These are phyloP conservation scores for Fomitopsis betulina DNA, from an alignment of 1,284 basidiomycete species.

Conservation along the genomic window DNA sequence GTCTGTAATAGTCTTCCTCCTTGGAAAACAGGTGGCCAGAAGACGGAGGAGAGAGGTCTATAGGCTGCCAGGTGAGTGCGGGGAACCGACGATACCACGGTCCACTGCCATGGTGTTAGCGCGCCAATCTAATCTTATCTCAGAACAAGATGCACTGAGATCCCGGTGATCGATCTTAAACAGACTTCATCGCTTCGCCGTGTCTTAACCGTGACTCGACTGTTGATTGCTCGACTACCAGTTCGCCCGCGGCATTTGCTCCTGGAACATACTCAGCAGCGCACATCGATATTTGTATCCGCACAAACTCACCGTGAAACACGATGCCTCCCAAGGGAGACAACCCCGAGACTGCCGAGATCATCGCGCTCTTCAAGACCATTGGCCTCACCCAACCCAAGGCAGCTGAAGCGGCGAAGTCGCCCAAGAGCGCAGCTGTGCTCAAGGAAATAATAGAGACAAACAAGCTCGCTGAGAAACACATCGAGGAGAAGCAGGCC, in stretches of 20 bases:
- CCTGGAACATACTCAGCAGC: not conserved
- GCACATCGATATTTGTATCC: not conserved
- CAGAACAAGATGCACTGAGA: not conserved
- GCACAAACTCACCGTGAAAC: not conserved
- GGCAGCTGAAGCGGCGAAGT: slow-evolving; percentile 81
- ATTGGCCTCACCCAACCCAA: slow-evolving; percentile 79
- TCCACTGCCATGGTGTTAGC: not conserved
- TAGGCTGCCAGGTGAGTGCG: too few species aligned
- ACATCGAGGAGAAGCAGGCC: slow-evolving; percentile 79
- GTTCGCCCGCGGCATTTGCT: too few species aligned
- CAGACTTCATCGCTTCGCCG: not conserved
- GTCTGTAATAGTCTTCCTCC: too few species aligned
- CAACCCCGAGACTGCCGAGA: slow-evolving; percentile 29
- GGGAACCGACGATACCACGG: not conserved
- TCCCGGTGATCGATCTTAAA: slow-evolving; percentile 3
- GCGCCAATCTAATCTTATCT: slow-evolving; percentile 8
- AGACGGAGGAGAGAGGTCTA: not conserved
- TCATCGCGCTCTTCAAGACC: slow-evolving; percentile 71
- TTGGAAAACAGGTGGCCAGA: not conserved
- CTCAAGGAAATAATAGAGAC: slow-evolving; percentile 71
- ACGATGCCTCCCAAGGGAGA: slow-evolving; percentile 32
- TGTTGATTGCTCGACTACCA: not conserved
- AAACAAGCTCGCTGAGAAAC: slow-evolving; percentile 43
- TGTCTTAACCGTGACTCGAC: not conserved
- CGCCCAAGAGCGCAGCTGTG: slow-evolving; percentile 66